Evolutionary conservation across 192 early-diverging fungal genomes (phyloP).

Genomic region (Coemansia sp.): DNA sequence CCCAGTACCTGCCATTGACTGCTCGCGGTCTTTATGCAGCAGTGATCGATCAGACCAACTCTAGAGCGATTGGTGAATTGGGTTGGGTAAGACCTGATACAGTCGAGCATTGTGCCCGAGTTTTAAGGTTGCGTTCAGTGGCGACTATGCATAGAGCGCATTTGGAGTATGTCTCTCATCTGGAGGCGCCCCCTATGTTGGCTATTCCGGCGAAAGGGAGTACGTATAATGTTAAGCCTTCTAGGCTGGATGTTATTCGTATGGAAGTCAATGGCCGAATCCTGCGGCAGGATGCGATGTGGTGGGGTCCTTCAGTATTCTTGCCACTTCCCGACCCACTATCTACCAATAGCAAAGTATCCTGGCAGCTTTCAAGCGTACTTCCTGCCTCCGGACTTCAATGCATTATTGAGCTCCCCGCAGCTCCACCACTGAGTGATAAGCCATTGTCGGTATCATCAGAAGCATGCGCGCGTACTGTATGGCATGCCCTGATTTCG

Average conservation of each 20-base stretch:
- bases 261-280: slow-evolving; percentile 15
- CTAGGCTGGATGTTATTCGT: slow-evolving; percentile 23
- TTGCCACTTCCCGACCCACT: slow-evolving; percentile 1
- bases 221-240: not conserved
- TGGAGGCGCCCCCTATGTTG: not conserved
- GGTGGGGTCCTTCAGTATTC: slow-evolving; percentile 21
- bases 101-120: slow-evolving; percentile 37
- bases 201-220: slow-evolving; percentile 6
- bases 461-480: slow-evolving; percentile 21
- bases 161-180: slow-evolving; percentile 17
- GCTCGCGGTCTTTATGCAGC: slow-evolving; percentile 23
- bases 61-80: not conserved
- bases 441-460: slow-evolving; percentile 17
- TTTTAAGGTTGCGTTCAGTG: slow-evolving; percentile 21
- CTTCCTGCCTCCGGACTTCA: slow-evolving; percentile 42
- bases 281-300: slow-evolving; percentile 34
- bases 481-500: slow-evolving; percentile 19
- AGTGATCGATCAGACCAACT: slow-evolving; percentile 10
- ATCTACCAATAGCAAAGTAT: not conserved
- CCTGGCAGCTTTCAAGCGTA: not conserved
- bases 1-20: slow-evolving; percentile 21
- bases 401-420: slow-evolving; percentile 30
- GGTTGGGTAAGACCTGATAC: slow-evolving; percentile 34
- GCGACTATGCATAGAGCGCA: slow-evolving; percentile 28
- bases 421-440: not conserved